Evolutionary conservation across 352 stramenopile genomes (phyloP).

Genomic region (Thalassiosira mediterranea): DNA sequence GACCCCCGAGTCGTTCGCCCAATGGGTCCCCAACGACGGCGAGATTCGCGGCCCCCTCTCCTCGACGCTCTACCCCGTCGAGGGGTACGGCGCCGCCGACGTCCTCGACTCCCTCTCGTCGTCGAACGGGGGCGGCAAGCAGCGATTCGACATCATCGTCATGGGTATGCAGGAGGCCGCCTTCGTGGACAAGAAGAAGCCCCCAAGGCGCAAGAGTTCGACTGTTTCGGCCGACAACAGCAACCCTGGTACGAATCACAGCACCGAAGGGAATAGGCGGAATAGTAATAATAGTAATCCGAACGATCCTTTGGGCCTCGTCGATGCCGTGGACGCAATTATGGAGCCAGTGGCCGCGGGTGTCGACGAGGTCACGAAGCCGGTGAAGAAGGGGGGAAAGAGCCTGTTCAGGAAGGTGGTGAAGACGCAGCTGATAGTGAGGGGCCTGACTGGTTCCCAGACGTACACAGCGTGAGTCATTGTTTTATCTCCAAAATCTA

Average conservation of each 20-base stretch:
- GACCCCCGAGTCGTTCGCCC: conserved; percentile 37
- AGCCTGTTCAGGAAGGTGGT: conserved; percentile 16
- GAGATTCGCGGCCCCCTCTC: conserved; percentile 4
- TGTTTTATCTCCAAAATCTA: background rate
- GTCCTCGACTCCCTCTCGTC: background rate
- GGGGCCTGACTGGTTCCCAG: conserved; percentile 13
- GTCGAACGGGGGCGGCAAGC: background rate
- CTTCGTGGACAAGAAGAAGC: conserved; percentile 56
- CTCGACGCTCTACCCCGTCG: conserved; percentile 20
- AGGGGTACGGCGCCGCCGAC: background rate
- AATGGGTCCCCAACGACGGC: conserved; percentile 51
- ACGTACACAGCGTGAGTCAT: conserved; percentile 19
- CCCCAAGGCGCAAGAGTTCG: too few relatives aligned
- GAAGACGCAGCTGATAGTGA: conserved; percentile 15
- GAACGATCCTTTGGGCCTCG: too few relatives aligned
- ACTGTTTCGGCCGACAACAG: too few relatives aligned
- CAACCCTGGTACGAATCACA: background rate
- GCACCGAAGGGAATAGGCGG: background rate
- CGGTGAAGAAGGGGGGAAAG: conserved; percentile 1
- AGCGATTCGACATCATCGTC: conserved; percentile 71
- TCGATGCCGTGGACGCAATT: conserved; percentile 1
- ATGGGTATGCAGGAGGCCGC: conserved; percentile 80
- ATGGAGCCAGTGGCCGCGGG: background rate
- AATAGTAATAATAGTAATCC: background rate
- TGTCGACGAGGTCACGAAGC: background rate